A percentile compares a stretch with the other conserved stretches of the same genome.
Conservation (phyloP, 2,329 filamentous ascomycete genomes). For the Diaporthe vaccinii region DNA sequence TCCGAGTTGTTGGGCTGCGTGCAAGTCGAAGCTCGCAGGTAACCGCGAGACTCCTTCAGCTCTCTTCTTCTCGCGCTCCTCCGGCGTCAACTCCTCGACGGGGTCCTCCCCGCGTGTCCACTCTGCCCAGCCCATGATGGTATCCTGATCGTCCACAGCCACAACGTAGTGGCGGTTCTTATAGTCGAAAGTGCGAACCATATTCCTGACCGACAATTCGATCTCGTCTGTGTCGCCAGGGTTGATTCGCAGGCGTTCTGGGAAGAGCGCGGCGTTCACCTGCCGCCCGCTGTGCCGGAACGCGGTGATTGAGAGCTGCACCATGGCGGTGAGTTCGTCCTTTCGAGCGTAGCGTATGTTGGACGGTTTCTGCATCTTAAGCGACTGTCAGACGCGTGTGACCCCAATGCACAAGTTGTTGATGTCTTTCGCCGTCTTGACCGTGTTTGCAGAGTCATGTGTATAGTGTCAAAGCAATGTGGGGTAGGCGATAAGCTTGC, state of each 20-base stretch:
- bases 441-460: not conserved
- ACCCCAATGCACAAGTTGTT: not conserved
- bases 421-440: not conserved
- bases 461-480: not conserved
- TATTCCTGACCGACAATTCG: not conserved
- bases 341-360: slow-evolving; percentile 18
- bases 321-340: slow-evolving; percentile 7
- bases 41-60: not conserved
- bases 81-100: not conserved
- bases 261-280: slow-evolving; percentile 36
- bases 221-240: slow-evolving; percentile 4
- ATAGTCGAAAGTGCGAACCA: not conserved
- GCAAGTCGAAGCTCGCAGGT: not conserved
- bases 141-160: slow-evolving; percentile 5
- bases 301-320: slow-evolving; percentile 6
- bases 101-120: slow-evolving; percentile 2
- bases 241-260: slow-evolving; percentile 2
- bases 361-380: not conserved
- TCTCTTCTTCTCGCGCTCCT: slow-evolving; percentile 5
- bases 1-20: not conserved
- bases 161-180: slow-evolving; percentile 32
- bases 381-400: not conserved
- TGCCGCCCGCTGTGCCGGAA: slow-evolving; percentile 30
- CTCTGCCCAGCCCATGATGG: slow-evolving; percentile 22
- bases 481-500: not conserved